Conservation (phyloP, 176 grass and related monocot species). For the Secale cereale region DNA sequence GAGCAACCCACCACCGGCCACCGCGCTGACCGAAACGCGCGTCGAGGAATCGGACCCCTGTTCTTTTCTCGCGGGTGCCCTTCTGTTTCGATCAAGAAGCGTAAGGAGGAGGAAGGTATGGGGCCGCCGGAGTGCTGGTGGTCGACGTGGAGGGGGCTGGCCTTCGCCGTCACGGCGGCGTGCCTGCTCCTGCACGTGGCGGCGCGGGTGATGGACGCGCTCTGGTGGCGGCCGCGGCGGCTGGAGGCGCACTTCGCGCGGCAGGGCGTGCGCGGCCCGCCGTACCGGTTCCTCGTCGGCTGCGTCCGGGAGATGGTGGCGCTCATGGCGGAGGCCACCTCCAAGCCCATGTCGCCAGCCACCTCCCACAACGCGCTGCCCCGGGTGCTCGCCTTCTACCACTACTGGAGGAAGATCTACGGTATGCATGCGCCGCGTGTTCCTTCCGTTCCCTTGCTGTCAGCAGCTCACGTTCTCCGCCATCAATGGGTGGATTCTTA, state of each 20-base stretch:
- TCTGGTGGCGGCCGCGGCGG: constrained; percentile 73
- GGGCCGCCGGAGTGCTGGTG: background rate
- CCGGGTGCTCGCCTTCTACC: constrained; percentile 83
- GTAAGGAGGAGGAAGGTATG: background rate
- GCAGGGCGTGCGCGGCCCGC: constrained; percentile 72
- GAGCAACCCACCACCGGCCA: background rate
- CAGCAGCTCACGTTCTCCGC: background rate
- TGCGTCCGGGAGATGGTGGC: constrained; percentile 77
- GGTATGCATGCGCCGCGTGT: constrained; percentile 30
- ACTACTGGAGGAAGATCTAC: constrained; percentile 85
- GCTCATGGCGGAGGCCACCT: constrained; percentile 62
- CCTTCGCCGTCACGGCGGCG: background rate
- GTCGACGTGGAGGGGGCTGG: constrained; percentile 28
- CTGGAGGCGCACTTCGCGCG: constrained; percentile 68
- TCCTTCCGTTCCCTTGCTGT: background rate
- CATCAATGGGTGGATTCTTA: background rate
- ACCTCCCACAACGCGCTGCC: constrained; percentile 68
- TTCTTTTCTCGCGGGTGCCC: background rate
- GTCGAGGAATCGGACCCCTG: background rate
- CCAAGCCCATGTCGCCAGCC: constrained; percentile 56
- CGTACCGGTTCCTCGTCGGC: constrained; percentile 71
- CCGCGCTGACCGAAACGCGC: background rate
- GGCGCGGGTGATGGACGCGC: constrained; percentile 49
- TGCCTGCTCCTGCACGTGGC: constrained; percentile 39
- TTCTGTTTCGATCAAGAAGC: constrained; percentile 22